These are phyloP conservation scores for Talaromyces atroroseus DNA, from an alignment of 2,329 filamentous ascomycete species.

Conservation along the genomic window DNA sequence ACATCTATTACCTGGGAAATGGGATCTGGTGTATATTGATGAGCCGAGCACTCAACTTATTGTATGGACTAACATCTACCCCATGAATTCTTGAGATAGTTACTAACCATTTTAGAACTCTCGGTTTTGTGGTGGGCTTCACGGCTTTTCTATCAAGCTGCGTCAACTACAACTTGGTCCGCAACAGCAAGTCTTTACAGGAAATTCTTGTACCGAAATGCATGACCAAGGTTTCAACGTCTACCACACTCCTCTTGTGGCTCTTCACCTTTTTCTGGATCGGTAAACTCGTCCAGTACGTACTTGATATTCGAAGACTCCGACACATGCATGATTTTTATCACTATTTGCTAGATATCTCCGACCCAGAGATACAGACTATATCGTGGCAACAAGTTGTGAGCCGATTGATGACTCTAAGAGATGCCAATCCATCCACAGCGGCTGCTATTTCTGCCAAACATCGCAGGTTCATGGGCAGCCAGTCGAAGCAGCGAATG, in stretches of 20 bases:
- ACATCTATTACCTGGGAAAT: constrained; percentile 76
- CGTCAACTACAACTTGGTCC: constrained; percentile 70
- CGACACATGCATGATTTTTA: constrained; percentile 81
- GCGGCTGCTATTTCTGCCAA: constrained; percentile 55
- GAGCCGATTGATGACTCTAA: constrained; percentile 72
- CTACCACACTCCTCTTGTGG: constrained; percentile 76
- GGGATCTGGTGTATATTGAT: constrained; percentile 82
- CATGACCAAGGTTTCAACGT: constrained; percentile 65
- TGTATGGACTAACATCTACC: constrained; percentile 47
- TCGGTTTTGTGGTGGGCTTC: constrained; percentile 75
- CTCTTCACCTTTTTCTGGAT: constrained; percentile 81
- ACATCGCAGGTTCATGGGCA: constrained; percentile 62
- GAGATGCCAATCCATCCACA: constrained; percentile 86
- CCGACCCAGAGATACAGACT: constrained; percentile 82
- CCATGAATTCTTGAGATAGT: background rate
- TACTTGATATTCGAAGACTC: constrained; percentile 68
- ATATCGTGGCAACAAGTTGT: constrained; percentile 93
- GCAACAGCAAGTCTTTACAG: constrained; percentile 56
- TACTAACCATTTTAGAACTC: constrained; percentile 54
- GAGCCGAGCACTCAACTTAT: constrained; percentile 63
- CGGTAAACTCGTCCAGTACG: constrained; percentile 68
- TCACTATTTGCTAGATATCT: constrained; percentile 72
- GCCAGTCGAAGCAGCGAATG: constrained; percentile 85
- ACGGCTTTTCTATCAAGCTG: constrained; percentile 81
- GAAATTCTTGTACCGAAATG: constrained; percentile 68